A percentile compares a stretch with the other conserved stretches of the same genome.
These are phyloP conservation scores for Daldinia decipiens DNA, from an alignment of 495 filamentous ascomycete genomes.

Conservation along the genomic window DNA sequence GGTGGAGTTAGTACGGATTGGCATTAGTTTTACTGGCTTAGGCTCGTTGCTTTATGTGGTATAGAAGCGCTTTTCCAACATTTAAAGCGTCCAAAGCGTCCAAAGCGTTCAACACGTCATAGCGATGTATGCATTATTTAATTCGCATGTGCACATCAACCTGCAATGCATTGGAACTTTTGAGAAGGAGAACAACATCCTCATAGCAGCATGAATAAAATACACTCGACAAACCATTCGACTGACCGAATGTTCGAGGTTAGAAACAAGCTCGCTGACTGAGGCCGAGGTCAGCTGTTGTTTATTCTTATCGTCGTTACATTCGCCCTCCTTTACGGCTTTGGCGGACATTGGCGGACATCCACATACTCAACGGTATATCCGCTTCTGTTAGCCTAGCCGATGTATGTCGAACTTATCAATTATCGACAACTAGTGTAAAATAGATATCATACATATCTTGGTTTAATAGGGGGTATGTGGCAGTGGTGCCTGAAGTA, in stretches of 20 bases:
- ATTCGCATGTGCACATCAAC: too few species aligned
- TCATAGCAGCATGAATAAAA: neutral
- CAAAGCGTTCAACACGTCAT: too few species aligned
- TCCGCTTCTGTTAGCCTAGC: too few species aligned
- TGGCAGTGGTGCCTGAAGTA: neutral
- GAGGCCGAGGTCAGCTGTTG: conserved; percentile 26
- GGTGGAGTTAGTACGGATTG: neutral
- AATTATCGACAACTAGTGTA: neutral
- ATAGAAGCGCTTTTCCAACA: neutral
- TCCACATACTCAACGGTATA: too few species aligned
- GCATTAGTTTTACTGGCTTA: neutral
- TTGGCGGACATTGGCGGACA: conserved; percentile 10
- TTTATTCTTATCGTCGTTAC: conserved; percentile 36
- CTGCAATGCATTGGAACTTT: too few species aligned
- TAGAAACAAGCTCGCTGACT: conserved; percentile 19
- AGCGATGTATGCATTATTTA: too few species aligned
- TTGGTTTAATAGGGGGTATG: neutral
- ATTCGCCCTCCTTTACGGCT: conserved; percentile 33
- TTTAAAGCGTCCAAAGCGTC: too few species aligned
- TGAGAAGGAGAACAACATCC: too few species aligned
- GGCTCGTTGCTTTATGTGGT: neutral
- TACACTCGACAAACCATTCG: neutral
- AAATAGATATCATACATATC: neutral
- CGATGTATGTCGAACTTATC: too few species aligned
- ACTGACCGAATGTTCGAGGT: neutral